These are phyloP conservation scores for Tylopilus balloui DNA, from an alignment of 768 basidiomycete species.

Conservation along the genomic window DNA sequence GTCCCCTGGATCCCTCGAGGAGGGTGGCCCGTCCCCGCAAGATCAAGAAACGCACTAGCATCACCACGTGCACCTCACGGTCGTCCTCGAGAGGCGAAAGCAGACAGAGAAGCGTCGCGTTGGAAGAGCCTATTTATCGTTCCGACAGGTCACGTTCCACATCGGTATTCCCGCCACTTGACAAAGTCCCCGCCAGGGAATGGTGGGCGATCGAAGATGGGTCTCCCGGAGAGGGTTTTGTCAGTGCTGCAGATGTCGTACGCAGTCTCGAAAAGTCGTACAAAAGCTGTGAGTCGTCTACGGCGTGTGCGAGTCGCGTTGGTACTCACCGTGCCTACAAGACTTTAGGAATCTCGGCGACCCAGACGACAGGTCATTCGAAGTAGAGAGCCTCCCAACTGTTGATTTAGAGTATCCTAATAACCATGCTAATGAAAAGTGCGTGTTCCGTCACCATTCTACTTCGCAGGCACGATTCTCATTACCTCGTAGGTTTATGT, in stretches of 20 bases:
- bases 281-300: conserved; percentile 53
- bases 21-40: conserved; percentile 15
- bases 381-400: conserved; percentile 59
- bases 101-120: conserved; percentile 35
- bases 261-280: conserved; percentile 60
- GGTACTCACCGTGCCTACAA: conserved; percentile 28
- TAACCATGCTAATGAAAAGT: conserved; percentile 64
- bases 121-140: conserved; percentile 54
- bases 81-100: conserved; percentile 45
- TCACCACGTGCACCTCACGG: conserved; percentile 23
- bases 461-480: not conserved
- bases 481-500: conserved; percentile 51
- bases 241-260: conserved; percentile 66
- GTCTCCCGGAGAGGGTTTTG: conserved; percentile 44
- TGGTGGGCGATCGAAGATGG: conserved; percentile 55
- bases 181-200: conserved; percentile 28
- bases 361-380: conserved; percentile 57
- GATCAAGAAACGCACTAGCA: conserved; percentile 24
- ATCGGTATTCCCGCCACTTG: conserved; percentile 41
- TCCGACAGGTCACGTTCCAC: conserved; percentile 61
- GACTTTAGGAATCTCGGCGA: conserved; percentile 70
- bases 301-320: not conserved
- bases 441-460: conserved; percentile 7
- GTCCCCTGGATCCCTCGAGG: conserved; percentile 1
- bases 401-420: conserved; percentile 80